A percentile compares a stretch with the other conserved stretches of the same genome.
Conservation (phyloP, 2,329 filamentous ascomycete genomes). For the Penicillium olsonii region DNA sequence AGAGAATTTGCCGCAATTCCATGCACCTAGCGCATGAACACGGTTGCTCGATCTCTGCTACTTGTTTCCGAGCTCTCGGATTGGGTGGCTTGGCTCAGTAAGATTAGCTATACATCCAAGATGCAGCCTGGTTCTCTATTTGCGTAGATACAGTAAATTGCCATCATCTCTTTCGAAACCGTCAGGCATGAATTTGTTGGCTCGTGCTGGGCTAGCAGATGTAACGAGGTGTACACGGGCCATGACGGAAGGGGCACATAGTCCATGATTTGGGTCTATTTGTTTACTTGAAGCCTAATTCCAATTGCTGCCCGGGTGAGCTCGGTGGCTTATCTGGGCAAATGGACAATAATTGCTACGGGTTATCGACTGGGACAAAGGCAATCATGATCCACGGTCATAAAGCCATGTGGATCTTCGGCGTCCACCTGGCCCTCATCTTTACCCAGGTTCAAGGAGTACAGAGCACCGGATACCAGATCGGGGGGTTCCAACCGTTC, state of each 20-base stretch:
- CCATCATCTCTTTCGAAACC: conserved; percentile 1
- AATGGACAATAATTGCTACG: conserved; percentile 15
- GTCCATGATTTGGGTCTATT: neutral
- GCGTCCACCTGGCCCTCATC: no score
- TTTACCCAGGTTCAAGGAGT: neutral
- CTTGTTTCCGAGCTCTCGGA: neutral
- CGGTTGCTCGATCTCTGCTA: conserved; percentile 12
- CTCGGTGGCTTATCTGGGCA: neutral
- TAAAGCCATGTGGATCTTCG: conserved; percentile 6
- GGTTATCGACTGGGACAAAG: conserved; percentile 14
- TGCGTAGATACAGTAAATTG: neutral
- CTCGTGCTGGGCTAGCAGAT: conserved; percentile 16
- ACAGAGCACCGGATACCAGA: neutral
- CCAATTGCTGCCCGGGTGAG: neutral
- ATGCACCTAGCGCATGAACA: neutral
- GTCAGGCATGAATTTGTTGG: conserved; percentile 2
- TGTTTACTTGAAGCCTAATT: neutral
- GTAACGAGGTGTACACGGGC: conserved; percentile 4
- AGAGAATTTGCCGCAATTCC: neutral
- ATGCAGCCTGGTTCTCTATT: conserved; percentile 1
- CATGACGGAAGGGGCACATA: conserved; percentile 5
- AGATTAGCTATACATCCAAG: neutral
- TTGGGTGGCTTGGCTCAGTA: neutral
- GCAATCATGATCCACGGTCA: conserved; percentile 3
- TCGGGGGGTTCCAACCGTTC: neutral